Evolutionary conservation across 139 green algal species (phyloP).

Genomic region (Klebsormidium nitens): DNA sequence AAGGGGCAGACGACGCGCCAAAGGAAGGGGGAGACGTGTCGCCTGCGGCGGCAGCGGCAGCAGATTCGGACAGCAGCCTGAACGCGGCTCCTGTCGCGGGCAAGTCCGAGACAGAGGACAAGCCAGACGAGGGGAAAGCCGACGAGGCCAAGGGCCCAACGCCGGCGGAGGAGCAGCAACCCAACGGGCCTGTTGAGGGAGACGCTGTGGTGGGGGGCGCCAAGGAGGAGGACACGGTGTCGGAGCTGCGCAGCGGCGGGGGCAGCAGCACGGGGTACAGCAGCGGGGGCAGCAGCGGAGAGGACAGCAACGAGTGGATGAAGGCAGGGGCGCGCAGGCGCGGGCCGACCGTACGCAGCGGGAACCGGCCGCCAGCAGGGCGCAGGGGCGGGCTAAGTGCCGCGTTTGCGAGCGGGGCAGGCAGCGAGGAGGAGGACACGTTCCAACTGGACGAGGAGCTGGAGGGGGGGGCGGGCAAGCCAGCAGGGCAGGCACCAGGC

Average conservation of each 20-base stretch:
- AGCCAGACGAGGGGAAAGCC: no score
- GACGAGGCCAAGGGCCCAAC: no score
- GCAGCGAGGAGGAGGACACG: conserved; percentile 62
- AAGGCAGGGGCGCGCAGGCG: no score
- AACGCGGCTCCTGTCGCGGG: no score
- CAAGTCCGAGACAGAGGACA: no score
- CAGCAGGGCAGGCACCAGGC: conserved; percentile 4
- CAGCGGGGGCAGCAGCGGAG: background rate
- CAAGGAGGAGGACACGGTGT: conserved; percentile 12
- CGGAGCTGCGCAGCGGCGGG: background rate
- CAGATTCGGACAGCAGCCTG: no score
- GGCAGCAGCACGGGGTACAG: background rate
- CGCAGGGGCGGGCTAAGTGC: conserved; percentile 20
- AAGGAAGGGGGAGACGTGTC: no score
- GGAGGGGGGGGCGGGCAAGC: background rate
- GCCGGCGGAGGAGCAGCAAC: no score
- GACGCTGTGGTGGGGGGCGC: conserved; percentile 9
- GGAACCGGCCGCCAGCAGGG: background rate
- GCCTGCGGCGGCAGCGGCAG: no score
- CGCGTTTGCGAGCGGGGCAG: conserved; percentile 21
- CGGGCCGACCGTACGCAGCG: no score
- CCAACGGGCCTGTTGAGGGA: background rate
- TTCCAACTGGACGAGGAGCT: conserved; percentile 61
- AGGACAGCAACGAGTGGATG: background rate
- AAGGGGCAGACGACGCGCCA: no score